A percentile compares a stretch with the other conserved stretches of the same genome.
These are phyloP conservation scores for Scheffersomyces ergatensis DNA, from an alignment of 805 yeast species.

Conservation along the genomic window DNA sequence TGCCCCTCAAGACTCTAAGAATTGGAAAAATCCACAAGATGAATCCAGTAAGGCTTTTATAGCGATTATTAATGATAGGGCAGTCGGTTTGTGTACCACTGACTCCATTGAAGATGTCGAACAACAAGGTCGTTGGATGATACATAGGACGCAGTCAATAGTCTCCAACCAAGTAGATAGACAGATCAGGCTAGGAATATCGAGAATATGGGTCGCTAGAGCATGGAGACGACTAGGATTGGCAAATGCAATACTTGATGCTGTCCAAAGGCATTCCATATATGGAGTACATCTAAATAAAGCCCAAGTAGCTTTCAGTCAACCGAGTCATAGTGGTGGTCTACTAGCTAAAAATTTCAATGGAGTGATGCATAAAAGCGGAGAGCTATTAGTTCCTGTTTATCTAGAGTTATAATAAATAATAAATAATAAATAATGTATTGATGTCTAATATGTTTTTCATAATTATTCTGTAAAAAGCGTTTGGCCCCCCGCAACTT, in stretches of 20 bases:
- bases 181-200: constrained; percentile 33
- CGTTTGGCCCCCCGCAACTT: constrained; percentile 28
- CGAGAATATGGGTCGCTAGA: constrained; percentile 44
- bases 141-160: constrained; percentile 45
- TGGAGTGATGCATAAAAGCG: constrained; percentile 53
- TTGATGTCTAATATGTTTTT: background rate
- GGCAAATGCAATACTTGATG: constrained; percentile 43
- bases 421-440: background rate
- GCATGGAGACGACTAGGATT: constrained; percentile 50
- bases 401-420: constrained; percentile 20
- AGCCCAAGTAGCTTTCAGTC: constrained; percentile 62
- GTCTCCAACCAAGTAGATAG: constrained; percentile 46
- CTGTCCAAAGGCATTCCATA: constrained; percentile 42
- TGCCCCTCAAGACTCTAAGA: constrained; percentile 44
- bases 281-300: constrained; percentile 47
- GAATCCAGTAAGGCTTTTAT: constrained; percentile 40
- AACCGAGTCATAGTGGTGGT: constrained; percentile 67
- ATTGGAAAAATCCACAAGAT: constrained; percentile 24
- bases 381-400: constrained; percentile 49
- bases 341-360: constrained; percentile 55
- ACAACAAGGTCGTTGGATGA: constrained; percentile 57
- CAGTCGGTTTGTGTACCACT: constrained; percentile 56
- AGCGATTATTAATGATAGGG: constrained; percentile 42
- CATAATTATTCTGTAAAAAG: constrained; percentile 20
- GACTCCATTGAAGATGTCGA: constrained; percentile 34